Evolutionary conservation across 2,329 filamentous ascomycete species (phyloP).

Genomic region (Aaosphaeria pasadenensis): DNA sequence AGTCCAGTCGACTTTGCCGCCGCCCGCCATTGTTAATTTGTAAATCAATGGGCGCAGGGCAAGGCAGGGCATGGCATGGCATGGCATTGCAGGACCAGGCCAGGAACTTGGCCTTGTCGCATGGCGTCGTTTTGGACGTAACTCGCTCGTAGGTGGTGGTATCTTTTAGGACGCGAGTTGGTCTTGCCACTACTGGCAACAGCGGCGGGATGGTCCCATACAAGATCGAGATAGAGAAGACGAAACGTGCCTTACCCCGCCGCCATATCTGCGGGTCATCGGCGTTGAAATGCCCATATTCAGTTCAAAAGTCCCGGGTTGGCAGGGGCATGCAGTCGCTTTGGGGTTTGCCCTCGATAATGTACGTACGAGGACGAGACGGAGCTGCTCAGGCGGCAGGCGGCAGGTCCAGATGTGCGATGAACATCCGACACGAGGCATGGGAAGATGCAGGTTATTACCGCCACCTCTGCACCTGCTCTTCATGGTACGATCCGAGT

Average conservation of each 20-base stretch:
- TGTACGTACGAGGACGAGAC: no score
- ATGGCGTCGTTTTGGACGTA: no score
- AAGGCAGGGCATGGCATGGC: background rate
- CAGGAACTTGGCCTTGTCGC: no score
- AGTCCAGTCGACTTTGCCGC: constrained; percentile 21
- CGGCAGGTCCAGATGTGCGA: constrained; percentile 5
- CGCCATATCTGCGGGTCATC: background rate
- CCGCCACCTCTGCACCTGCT: constrained; percentile 7
- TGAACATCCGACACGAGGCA: constrained; percentile 4
- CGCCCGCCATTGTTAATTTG: constrained; percentile 4
- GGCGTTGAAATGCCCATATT: constrained; percentile 3
- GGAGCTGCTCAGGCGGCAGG: background rate
- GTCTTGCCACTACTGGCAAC: no score
- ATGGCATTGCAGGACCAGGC: no score
- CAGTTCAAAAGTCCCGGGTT: constrained; percentile 8
- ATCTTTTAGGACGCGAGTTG: no score
- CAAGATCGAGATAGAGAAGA: no score
- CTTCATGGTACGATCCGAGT: background rate
- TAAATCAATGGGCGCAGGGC: background rate
- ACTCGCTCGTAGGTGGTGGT: no score
- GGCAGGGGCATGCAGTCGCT: background rate
- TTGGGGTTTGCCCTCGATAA: background rate
- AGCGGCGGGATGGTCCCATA: no score
- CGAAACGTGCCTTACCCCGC: constrained; percentile 6
- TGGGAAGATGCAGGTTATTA: background rate